Conservation (phyloP, 2,329 filamentous ascomycete species). For the Colletotrichum shisoi region DNA sequence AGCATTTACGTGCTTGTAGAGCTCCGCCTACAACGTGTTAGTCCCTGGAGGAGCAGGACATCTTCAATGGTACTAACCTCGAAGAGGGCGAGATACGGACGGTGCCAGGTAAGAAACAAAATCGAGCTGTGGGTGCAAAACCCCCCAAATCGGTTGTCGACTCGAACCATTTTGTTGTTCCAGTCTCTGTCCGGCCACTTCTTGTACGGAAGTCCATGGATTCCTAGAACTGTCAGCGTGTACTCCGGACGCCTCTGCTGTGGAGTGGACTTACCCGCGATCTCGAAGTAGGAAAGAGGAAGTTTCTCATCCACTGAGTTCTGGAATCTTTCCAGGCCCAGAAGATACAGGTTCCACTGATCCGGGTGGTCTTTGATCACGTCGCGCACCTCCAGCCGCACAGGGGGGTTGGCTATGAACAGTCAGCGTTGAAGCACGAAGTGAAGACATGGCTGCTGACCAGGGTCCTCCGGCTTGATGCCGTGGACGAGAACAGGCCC, state of each 20-base stretch:
- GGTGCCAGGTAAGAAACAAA: conserved; percentile 71
- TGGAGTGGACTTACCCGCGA: conserved; percentile 22
- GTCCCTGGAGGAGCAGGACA: not conserved
- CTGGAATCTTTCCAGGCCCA: conserved; percentile 35
- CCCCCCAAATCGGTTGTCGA: conserved; percentile 59
- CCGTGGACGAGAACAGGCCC: conserved; percentile 24
- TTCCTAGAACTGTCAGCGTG: conserved; percentile 41
- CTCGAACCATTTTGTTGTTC: conserved; percentile 39
- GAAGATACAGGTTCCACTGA: conserved; percentile 35
- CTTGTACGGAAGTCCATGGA: conserved; percentile 47
- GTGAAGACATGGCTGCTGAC: not conserved
- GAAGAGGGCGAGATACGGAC: conserved; percentile 68
- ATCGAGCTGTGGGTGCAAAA: conserved; percentile 70
- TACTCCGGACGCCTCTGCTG: not conserved
- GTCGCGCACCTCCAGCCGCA: conserved; percentile 33
- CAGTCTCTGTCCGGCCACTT: conserved; percentile 41
- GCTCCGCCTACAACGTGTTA: conserved; percentile 39
- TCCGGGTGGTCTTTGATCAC: conserved; percentile 34
- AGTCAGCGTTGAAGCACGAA: not conserved
- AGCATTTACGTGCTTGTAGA: conserved; percentile 42
- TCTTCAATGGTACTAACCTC: conserved; percentile 53
- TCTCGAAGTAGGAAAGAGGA: conserved; percentile 33
- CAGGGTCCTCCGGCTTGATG: conserved; percentile 27
- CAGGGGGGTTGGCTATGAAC: conserved; percentile 13
- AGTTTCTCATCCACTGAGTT: conserved; percentile 14